phyloP scores from a whole-genome alignment of 768 basidiomycete genomes.

The Trametopsis cervina region DNA sequence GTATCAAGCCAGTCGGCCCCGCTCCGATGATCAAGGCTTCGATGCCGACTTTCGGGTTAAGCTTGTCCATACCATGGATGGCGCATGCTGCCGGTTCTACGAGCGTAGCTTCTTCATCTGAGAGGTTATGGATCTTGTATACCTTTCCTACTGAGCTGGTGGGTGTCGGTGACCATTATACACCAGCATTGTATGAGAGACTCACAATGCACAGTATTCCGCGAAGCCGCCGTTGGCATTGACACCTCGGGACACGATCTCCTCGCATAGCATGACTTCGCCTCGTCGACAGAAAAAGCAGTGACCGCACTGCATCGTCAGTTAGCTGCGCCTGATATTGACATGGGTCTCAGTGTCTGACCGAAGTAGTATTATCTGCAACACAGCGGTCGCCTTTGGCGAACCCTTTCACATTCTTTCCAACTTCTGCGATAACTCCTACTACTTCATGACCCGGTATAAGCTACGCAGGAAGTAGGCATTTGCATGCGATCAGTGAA shows the following conservation, averaged over 20 bases:
- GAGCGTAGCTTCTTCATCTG: constrained; percentile 82
- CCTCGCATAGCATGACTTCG: constrained; percentile 73
- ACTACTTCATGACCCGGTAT: constrained; percentile 76
- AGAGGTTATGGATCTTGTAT: constrained; percentile 83
- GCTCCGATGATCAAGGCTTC: constrained; percentile 84
- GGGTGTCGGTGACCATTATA: not conserved
- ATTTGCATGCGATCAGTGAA: constrained; percentile 1
- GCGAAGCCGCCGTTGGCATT: constrained; percentile 84
- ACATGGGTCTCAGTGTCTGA: too few species aligned
- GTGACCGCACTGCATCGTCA: constrained; percentile 54
- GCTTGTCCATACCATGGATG: constrained; percentile 87
- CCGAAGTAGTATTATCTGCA: constrained; percentile 55
- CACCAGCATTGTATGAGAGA: not conserved
- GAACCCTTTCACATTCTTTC: constrained; percentile 78
- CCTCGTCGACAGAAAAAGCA: constrained; percentile 90
- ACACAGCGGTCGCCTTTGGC: constrained; percentile 76
- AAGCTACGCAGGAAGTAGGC: constrained; percentile 31
- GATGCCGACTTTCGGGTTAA: constrained; percentile 74
- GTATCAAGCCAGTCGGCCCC: constrained; percentile 83
- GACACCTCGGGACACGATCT: constrained; percentile 77
- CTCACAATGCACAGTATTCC: constrained; percentile 81
- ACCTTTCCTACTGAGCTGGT: constrained; percentile 64
- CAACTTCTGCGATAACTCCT: constrained; percentile 65
- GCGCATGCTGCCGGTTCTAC: constrained; percentile 90
- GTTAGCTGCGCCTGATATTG: not conserved